phyloP scores from a whole-genome alignment of 2,329 filamentous ascomycete species.

The Elsinoe arachidis region DNA sequence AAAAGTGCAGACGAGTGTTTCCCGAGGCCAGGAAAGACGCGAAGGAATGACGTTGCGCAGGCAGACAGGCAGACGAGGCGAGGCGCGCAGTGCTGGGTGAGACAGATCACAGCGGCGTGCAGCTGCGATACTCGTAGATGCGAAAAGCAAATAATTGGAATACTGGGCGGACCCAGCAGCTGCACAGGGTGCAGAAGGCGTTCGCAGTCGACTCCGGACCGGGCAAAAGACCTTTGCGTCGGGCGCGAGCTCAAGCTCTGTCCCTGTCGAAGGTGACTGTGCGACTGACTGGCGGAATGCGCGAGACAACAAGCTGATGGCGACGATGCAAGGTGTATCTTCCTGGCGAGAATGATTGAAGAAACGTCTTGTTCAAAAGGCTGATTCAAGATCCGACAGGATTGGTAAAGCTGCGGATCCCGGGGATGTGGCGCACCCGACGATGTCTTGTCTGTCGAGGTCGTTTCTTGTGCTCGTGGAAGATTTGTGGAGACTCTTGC shows the following conservation, averaged over 20 bases:
- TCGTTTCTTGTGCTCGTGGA: no score
- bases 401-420: slow-evolving; percentile 1
- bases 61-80: not conserved
- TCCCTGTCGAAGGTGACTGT: not conserved
- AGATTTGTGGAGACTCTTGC: not conserved
- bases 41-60: slow-evolving; percentile 12
- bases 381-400: not conserved
- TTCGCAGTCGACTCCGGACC: slow-evolving; percentile 2
- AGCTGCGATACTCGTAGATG: not conserved
- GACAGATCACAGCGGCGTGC: not conserved
- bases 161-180: not conserved
- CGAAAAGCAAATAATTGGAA: not conserved
- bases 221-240: not conserved
- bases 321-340: not conserved
- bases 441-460: not conserved
- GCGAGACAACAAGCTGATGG: not conserved
- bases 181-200: slow-evolving; percentile 5
- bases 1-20: not conserved
- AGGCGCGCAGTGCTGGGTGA: not conserved
- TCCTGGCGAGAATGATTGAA: no score
- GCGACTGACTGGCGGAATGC: not conserved
- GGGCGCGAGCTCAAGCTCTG: not conserved
- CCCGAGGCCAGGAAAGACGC: not conserved
- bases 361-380: not conserved
- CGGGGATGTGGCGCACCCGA: slow-evolving; percentile 7